Evolutionary conservation across 495 filamentous ascomycete species (phyloP), one percentile per base, ranked within the genome.

Genomic region (Penicillium dipodomyicola): DNA sequence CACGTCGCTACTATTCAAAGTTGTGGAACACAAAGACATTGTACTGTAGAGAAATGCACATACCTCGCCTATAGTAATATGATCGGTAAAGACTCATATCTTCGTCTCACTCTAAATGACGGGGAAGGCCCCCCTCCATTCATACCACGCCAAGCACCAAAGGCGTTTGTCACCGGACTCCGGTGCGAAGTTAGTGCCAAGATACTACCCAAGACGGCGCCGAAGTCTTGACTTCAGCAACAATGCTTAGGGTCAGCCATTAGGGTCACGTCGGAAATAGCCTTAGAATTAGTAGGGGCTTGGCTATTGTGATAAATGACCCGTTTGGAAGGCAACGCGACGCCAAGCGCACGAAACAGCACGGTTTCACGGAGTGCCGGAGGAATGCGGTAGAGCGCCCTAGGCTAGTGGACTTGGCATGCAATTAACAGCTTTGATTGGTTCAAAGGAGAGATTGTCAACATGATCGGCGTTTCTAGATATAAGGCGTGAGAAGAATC

Each of bases 101-200:
- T 17, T 39, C n/a, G n/a, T 39, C 6, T 39, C 35, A 9, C 15
- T 7, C 14, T 37, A 9, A n/a, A 17, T 9, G 35, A 17, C n/a
- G 3, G 15, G 14, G n/a, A n/a, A 0, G 5, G n/a, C n/a, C n/a
- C 33, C 14, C 22, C 22, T 22, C 22, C 29, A n/a, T 50, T 17
- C n/a, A 30, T 27, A 40, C 42, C 7, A n/a, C 19, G 62, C 62
- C 62, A 64, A 64, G 59, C 39, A 53, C 35, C 47, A 12, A 40
- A 58, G 56, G 55, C 37, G 46, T 45, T 39, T 44, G n/a, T 49
- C 50, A 12, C 44, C 55, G 62, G 62, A 64, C 54, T 65, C 63
- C 63, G 60, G 49, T 20, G 60, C 63, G 60, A 63, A 63, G 57
- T 58, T 63, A 63, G 46, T n/a, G 60, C 63, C 63, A 63, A 63